These are phyloP conservation scores for Globisporangium spinosum DNA, from an alignment of 352 stramenopile genomes.

Conservation along the genomic window DNA sequence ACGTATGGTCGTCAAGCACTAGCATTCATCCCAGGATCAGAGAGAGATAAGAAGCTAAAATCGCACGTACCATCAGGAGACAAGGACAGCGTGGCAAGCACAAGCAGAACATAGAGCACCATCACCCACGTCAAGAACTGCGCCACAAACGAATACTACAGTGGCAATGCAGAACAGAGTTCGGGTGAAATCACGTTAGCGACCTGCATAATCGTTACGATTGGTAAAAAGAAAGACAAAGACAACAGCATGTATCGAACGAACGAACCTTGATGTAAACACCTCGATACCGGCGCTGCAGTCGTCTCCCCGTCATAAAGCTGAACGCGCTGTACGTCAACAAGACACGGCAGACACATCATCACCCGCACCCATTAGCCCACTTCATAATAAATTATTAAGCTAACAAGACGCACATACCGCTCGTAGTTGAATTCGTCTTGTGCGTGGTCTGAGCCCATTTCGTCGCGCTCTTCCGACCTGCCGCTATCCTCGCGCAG, in stretches of 20 bases:
- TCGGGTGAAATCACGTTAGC: neutral
- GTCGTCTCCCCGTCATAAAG: constrained; percentile 34
- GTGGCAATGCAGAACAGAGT: neutral
- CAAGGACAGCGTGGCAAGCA: constrained; percentile 24
- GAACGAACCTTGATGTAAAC: constrained; percentile 34
- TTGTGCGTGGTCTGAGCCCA: neutral
- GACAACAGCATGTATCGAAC: neutral
- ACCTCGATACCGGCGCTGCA: constrained; percentile 34
- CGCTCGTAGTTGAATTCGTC: constrained; percentile 15
- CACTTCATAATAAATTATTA: neutral
- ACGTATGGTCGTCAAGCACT: neutral
- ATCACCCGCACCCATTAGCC: neutral
- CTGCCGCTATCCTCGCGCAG: neutral
- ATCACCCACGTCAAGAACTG: constrained; percentile 36
- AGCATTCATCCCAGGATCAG: neutral
- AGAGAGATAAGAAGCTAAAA: neutral
- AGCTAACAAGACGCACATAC: constrained; percentile 2
- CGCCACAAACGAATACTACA: constrained; percentile 27
- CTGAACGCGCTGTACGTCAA: constrained; percentile 28
- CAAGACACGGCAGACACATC: neutral
- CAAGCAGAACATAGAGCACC: constrained; percentile 34
- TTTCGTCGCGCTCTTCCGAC: neutral
- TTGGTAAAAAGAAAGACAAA: neutral
- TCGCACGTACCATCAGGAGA: constrained; percentile 11
- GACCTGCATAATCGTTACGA: neutral